Percentiles rank a stretch among this genome's conserved stretches.
Evolutionary conservation across 164 flowering plant genomes (phyloP).

Genomic region (Stephania cephalantha): DNA sequence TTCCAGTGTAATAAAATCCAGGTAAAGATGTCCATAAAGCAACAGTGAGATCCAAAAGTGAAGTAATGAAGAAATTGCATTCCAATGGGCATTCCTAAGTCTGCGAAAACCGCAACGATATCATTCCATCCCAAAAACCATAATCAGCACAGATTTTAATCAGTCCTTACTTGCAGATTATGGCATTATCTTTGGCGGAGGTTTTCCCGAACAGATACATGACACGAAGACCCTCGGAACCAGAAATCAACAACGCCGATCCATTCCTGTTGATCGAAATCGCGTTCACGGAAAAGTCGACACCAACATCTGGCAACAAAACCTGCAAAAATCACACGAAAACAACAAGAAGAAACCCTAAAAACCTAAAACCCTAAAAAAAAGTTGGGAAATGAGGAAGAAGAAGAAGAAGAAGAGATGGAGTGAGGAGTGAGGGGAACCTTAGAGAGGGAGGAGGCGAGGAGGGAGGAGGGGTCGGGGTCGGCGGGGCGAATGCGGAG

Average conservation of each 20-base stretch:
- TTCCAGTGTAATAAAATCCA: no score
- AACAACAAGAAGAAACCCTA: not conserved
- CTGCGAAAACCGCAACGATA: no score
- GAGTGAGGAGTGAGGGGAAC: conserved; percentile 18
- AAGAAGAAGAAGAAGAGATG: not conserved
- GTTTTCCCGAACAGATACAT: conserved; percentile 64
- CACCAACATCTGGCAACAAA: conserved; percentile 45
- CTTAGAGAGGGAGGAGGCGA: conserved; percentile 77
- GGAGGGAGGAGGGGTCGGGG: conserved; percentile 57
- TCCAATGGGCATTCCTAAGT: no score
- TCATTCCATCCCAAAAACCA: no score
- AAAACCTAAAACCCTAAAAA: not conserved
- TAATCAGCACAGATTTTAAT: not conserved
- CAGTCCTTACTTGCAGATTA: conserved; percentile 57
- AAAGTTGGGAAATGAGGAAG: not conserved
- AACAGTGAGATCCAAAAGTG: no score
- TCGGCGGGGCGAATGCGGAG: conserved; percentile 66
- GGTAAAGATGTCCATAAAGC: no score
- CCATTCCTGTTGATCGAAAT: conserved; percentile 68
- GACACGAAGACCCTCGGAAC: conserved; percentile 47
- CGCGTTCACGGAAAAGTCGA: conserved; percentile 43
- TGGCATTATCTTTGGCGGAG: conserved; percentile 39
- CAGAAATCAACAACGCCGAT: conserved; percentile 55
- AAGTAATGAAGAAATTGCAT: no score
- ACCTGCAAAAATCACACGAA: conserved; percentile 36